Conservation (phyloP, 2,329 filamentous ascomycete species). For the Penicillium polonicum region DNA sequence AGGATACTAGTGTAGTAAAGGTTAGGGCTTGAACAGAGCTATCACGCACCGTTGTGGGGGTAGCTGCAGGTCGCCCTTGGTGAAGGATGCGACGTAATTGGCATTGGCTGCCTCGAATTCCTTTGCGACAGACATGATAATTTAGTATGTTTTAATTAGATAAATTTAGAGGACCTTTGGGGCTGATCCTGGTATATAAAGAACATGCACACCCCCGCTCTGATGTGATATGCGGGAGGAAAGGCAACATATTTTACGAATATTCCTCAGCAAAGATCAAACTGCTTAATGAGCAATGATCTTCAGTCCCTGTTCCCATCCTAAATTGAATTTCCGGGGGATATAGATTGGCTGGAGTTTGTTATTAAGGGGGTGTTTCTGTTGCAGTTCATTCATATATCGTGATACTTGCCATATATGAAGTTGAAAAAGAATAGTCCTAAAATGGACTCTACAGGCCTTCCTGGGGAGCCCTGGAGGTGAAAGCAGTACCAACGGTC, state of each 20-base stretch:
- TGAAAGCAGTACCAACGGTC: background rate
- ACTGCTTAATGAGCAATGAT: background rate
- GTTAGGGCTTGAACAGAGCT: background rate
- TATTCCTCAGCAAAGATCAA: too few relatives aligned
- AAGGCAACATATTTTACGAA: background rate
- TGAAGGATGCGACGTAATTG: conserved; percentile 59
- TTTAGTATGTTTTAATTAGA: background rate
- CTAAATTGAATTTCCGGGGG: background rate
- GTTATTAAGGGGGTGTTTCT: background rate
- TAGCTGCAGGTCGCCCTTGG: conserved; percentile 64
- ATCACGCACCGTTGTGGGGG: conserved; percentile 60
- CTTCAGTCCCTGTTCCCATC: background rate
- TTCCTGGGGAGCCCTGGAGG: background rate
- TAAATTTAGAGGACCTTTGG: conserved; percentile 8
- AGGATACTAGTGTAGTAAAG: background rate
- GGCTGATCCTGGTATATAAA: conserved; percentile 8
- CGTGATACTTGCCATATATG: background rate
- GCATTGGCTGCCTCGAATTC: conserved; percentile 59
- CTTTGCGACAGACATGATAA: conserved; percentile 36
- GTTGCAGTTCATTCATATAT: background rate
- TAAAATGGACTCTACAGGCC: background rate
- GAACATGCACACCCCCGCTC: conserved; percentile 13
- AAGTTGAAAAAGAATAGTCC: background rate
- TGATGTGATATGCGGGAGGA: conserved; percentile 3
- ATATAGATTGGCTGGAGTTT: background rate